Conservation (phyloP, 192 early-diverging fungal species). For the Umbelopsis sp. region DNA sequence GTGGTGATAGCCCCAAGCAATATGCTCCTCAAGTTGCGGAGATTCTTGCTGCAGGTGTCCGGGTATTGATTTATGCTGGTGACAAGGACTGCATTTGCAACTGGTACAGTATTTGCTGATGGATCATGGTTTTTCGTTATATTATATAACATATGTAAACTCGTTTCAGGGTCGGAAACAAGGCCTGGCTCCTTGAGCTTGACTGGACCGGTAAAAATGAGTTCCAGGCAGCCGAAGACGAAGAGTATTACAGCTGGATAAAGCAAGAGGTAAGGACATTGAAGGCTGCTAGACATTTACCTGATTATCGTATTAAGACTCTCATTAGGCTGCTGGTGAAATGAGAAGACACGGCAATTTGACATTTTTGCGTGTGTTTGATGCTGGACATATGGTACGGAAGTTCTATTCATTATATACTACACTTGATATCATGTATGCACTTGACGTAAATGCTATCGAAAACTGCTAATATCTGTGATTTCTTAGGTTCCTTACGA, state of each 20-base stretch:
- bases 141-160: neutral
- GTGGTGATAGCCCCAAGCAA: conserved; percentile 30
- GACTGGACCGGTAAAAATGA: conserved; percentile 78
- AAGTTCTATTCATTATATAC: neutral
- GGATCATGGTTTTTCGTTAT: neutral
- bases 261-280: conserved; percentile 46
- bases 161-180: conserved; percentile 72
- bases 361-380: conserved; percentile 83
- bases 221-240: conserved; percentile 69
- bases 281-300: neutral
- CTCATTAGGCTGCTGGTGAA: conserved; percentile 54
- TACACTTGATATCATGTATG: neutral
- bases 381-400: conserved; percentile 81
- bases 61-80: conserved; percentile 88
- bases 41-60: conserved; percentile 79
- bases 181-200: conserved; percentile 83
- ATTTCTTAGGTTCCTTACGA: conserved; percentile 75
- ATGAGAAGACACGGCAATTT: conserved; percentile 69
- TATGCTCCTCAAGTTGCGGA: conserved; percentile 20
- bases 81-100: conserved; percentile 46
- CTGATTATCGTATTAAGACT: neutral
- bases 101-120: conserved; percentile 21
- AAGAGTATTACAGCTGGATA: conserved; percentile 54
- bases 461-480: neutral
- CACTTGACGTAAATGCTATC: neutral